A percentile compares a stretch with the other conserved stretches of the same genome.
Conservation (phyloP, 208 protist species). For the Herpetomonas samuelpessoai region DNA sequence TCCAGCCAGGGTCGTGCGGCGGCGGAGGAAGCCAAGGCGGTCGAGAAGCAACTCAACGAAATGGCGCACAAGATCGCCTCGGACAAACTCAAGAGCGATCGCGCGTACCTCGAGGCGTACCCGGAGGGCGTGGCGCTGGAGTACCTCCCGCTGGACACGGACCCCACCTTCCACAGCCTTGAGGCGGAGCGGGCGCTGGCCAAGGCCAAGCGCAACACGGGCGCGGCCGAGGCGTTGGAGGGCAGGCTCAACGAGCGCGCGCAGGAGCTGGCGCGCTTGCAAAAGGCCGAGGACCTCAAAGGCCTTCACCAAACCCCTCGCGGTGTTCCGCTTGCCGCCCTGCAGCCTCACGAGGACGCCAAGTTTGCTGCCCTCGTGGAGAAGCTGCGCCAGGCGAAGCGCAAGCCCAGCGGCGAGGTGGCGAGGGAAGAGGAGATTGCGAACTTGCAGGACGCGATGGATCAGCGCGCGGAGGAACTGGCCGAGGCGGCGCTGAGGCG, state of each 20-base stretch:
- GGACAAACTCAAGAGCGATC: slow-evolving; percentile 51
- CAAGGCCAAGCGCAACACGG: slow-evolving; percentile 49
- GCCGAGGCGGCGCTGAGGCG: slow-evolving; percentile 49
- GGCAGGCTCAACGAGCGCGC: slow-evolving; percentile 63
- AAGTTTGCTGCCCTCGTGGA: slow-evolving; percentile 51
- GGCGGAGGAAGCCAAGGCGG: slow-evolving; percentile 21
- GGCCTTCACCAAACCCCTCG: slow-evolving; percentile 38
- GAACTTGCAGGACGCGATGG: slow-evolving; percentile 54
- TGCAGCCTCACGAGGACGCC: slow-evolving; percentile 62
- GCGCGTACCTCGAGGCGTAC: slow-evolving; percentile 52
- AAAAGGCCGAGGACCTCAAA: slow-evolving; percentile 52
- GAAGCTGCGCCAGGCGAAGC: slow-evolving; percentile 48
- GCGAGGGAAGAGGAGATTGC: slow-evolving; percentile 16
- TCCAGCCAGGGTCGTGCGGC: slow-evolving; percentile 14
- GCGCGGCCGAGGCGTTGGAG: slow-evolving; percentile 47
- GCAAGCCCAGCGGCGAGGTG: slow-evolving; percentile 3
- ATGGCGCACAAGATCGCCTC: slow-evolving; percentile 48
- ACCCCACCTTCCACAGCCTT: slow-evolving; percentile 48
- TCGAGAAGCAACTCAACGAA: slow-evolving; percentile 57
- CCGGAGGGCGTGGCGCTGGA: slow-evolving; percentile 59
- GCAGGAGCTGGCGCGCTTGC: slow-evolving; percentile 49
- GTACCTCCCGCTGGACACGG: slow-evolving; percentile 60
- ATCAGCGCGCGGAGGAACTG: slow-evolving; percentile 54
- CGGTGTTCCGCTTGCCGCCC: slow-evolving; percentile 40
- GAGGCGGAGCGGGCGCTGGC: slow-evolving; percentile 54